Percentiles rank a stretch among this genome's conserved stretches.
Conservation (phyloP, 164 flowering plant genomes). For the Magnolia changhungtana region DNA sequence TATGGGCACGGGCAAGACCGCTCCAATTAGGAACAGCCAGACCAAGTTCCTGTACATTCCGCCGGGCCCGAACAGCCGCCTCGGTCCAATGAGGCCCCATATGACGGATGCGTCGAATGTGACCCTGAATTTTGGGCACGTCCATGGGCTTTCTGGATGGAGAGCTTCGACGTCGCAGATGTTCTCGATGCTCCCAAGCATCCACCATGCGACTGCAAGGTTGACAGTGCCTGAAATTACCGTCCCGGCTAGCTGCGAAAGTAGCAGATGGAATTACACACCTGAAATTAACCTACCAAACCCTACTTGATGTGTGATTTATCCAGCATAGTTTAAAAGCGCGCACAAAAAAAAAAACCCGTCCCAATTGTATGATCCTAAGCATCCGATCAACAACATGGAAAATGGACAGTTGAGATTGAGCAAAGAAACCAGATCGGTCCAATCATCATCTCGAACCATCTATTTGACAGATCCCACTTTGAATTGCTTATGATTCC, state of each 20-base stretch:
- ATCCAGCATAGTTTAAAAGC: too few species aligned
- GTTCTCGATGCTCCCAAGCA: conserved; percentile 77
- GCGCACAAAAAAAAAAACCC: too few species aligned
- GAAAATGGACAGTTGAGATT: too few species aligned
- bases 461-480: too few species aligned
- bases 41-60: conserved; percentile 82
- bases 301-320: too few species aligned
- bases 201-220: conserved; percentile 94
- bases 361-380: too few species aligned
- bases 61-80: conserved; percentile 75
- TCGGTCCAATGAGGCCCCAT: conserved; percentile 94
- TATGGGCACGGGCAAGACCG: conserved; percentile 78
- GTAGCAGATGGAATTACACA: neutral
- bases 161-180: conserved; percentile 69
- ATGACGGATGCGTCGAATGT: conserved; percentile 93
- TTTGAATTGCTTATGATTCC: too few species aligned
- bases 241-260: conserved; percentile 74
- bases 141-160: conserved; percentile 89
- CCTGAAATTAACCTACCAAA: too few species aligned
- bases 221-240: conserved; percentile 69
- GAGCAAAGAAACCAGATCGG: too few species aligned
- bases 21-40: conserved; percentile 90
- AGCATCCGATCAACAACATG: too few species aligned
- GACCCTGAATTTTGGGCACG: conserved; percentile 86
- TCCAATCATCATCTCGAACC: too few species aligned